Evolutionary conservation across 2,329 filamentous ascomycete genomes (phyloP).

Genomic region (Colletotrichum simmondsii): DNA sequence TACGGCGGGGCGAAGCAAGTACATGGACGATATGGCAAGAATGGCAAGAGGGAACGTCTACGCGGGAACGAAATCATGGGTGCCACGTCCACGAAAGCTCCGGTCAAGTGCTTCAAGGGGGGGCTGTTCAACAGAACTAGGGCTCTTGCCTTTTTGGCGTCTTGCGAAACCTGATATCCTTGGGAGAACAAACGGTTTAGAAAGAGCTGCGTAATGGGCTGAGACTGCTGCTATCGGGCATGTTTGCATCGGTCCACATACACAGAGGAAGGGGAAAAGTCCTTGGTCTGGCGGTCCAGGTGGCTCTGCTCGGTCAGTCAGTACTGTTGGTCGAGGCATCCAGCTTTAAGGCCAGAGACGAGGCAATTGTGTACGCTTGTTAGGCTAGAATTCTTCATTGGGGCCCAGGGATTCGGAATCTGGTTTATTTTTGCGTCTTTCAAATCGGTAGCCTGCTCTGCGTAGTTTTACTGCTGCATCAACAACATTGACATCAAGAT

Average conservation of each 20-base stretch:
- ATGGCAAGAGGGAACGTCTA: conserved; percentile 16
- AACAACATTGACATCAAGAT: conserved; percentile 7
- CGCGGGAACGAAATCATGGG: conserved; percentile 15
- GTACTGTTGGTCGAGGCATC: conserved; percentile 1
- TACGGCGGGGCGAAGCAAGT: conserved; percentile 19
- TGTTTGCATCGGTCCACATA: not conserved
- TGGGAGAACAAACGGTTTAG: not conserved
- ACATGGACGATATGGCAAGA: conserved; percentile 18
- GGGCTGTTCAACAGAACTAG: not conserved
- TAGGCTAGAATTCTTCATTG: conserved; percentile 27
- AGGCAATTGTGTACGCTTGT: conserved; percentile 28
- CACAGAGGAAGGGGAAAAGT: not conserved
- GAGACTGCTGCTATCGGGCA: conserved; percentile 7
- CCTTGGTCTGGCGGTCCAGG: not conserved
- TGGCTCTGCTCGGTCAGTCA: not conserved
- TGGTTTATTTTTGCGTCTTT: conserved; percentile 29
- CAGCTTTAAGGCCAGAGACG: conserved; percentile 11
- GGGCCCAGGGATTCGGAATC: conserved; percentile 22
- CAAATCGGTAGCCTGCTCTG: conserved; percentile 30
- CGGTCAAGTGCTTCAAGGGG: conserved; percentile 9
- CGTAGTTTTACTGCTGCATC: conserved; percentile 16
- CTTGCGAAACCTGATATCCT: conserved; percentile 14
- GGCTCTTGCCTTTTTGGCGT: not conserved
- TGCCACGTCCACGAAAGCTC: conserved; percentile 29
- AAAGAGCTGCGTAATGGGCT: conserved; percentile 23